phyloP scores from a whole-genome alignment of 176 grass and related monocot species.

The Typha latifolia region DNA sequence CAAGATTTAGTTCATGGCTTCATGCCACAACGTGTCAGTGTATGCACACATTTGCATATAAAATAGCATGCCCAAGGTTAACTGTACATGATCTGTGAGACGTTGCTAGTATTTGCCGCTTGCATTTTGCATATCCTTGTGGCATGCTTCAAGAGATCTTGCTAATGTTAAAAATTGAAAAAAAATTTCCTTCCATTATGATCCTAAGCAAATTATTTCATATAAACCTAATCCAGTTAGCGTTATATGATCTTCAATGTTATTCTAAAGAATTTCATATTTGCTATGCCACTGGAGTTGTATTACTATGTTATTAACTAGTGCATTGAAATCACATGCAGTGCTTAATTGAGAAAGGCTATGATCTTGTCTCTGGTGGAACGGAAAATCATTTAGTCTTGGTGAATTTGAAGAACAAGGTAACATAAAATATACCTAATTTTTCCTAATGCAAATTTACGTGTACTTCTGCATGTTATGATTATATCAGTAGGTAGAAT shows the following conservation, averaged over 20 bases:
- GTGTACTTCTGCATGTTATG: background rate
- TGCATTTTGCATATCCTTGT: too few relatives aligned
- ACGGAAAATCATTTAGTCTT: constrained; percentile 99
- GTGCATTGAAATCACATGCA: constrained; percentile 36
- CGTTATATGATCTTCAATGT: background rate
- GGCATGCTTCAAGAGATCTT: too few relatives aligned
- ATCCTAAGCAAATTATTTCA: background rate
- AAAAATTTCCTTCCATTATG: background rate
- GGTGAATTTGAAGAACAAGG: constrained; percentile 96
- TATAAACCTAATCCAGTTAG: background rate
- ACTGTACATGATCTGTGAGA: too few relatives aligned
- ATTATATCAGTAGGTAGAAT: too few relatives aligned
- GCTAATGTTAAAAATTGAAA: too few relatives aligned
- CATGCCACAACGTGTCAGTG: too few relatives aligned
- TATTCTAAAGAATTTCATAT: background rate
- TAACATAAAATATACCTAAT: constrained; percentile 27
- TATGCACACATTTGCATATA: too few relatives aligned
- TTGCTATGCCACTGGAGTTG: background rate
- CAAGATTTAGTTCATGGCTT: too few relatives aligned
- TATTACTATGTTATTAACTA: background rate
- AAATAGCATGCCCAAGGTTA: too few relatives aligned
- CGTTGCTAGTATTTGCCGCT: too few relatives aligned
- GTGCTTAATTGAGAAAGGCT: constrained; percentile 62
- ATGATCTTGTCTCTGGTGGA: constrained; percentile 92
- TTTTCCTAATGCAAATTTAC: constrained; percentile 6